Conservation (phyloP, 2,329 filamentous ascomycete genomes). For the Metarhizium rileyi region DNA sequence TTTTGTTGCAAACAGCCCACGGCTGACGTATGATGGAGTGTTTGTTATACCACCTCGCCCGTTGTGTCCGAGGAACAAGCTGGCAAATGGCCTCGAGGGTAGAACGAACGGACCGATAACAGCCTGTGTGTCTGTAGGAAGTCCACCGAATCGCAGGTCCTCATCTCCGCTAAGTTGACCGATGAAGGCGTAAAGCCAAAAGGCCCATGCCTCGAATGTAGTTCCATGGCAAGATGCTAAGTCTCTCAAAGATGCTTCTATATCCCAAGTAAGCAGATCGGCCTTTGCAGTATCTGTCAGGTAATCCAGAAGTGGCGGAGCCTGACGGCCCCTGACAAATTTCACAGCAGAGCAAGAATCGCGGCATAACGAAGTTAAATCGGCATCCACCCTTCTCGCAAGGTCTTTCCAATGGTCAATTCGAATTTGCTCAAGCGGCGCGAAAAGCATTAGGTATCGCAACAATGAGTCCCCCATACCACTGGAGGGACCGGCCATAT, state of each 20-base stretch:
- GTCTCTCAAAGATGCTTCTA: conserved; percentile 18
- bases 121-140: conserved; percentile 17
- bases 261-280: conserved; percentile 20
- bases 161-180: conserved; percentile 26
- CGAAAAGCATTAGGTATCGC: conserved; percentile 26
- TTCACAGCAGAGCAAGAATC: conserved; percentile 24
- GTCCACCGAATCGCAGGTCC: conserved; percentile 19
- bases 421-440: conserved; percentile 17
- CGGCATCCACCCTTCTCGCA: conserved; percentile 23
- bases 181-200: conserved; percentile 31
- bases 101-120: conserved; percentile 27
- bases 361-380: conserved; percentile 23
- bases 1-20: conserved; percentile 24
- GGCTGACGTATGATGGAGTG: conserved; percentile 25
- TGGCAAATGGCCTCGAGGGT: conserved; percentile 28
- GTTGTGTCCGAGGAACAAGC: conserved; percentile 28
- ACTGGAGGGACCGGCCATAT: conserved; percentile 15
- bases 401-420: conserved; percentile 16
- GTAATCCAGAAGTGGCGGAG: conserved; percentile 24
- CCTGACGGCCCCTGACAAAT: conserved; percentile 20
- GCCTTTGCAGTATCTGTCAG: conserved; percentile 23
- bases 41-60: conserved; percentile 23
- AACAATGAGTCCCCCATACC: conserved; percentile 23
- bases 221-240: conserved; percentile 22
- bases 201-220: conserved; percentile 30